A percentile compares a stretch with the other conserved stretches of the same genome.
phyloP scores from a whole-genome alignment of 345 rosid genomes.

The Pistacia atlantica region DNA sequence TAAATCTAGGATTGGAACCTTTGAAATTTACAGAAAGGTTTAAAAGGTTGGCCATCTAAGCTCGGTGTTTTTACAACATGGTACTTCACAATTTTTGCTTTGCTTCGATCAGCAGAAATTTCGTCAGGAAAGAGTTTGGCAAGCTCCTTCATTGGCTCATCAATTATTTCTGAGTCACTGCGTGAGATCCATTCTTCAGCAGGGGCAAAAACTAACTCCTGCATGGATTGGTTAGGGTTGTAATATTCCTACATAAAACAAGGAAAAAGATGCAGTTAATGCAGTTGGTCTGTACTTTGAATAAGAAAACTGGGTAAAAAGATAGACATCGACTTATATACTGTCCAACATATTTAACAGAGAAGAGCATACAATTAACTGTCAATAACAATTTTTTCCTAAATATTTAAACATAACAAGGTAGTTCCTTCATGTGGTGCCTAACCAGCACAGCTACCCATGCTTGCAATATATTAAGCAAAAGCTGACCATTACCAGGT shows the following conservation, averaged over 20 bases:
- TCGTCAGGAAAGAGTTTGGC: slow-evolving; percentile 95
- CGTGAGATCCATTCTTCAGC: slow-evolving; percentile 91
- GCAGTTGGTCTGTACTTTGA: background rate
- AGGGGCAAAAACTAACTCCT: slow-evolving; percentile 98
- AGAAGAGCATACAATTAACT: background rate
- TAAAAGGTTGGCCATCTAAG: slow-evolving; percentile 39
- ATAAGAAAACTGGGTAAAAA: background rate
- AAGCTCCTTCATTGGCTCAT: slow-evolving; percentile 91
- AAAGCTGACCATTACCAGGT: background rate
- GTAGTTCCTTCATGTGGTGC: background rate
- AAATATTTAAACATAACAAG: background rate
- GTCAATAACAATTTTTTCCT: background rate
- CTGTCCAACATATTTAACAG: background rate
- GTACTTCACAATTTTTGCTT: slow-evolving; percentile 85
- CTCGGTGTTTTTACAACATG: slow-evolving; percentile 95
- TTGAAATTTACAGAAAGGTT: background rate
- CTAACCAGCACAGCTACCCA: background rate
- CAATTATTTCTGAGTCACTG: slow-evolving; percentile 80
- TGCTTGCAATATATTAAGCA: background rate
- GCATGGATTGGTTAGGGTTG: slow-evolving; percentile 83
- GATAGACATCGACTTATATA: background rate
- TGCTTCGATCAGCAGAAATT: slow-evolving; percentile 84
- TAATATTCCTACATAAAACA: slow-evolving; percentile 70
- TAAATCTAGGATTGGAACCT: background rate
- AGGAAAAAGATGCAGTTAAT: background rate